These are phyloP conservation scores for Otatea glauca DNA, from an alignment of 176 grass and related monocot species.

Conservation along the genomic window DNA sequence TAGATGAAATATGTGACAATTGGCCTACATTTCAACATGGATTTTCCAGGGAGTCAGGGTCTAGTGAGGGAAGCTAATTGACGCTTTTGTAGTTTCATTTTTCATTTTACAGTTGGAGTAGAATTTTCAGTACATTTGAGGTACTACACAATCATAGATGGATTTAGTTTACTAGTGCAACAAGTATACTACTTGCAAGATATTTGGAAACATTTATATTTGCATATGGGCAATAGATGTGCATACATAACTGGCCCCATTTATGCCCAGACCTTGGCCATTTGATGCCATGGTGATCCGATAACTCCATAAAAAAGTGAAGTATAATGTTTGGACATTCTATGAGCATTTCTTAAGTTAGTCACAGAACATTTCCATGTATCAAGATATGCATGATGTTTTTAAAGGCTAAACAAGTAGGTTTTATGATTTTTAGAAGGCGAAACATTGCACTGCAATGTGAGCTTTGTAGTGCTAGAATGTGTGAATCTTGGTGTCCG, in stretches of 20 bases:
- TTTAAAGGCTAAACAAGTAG: no score
- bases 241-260: background rate
- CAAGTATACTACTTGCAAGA: background rate
- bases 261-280: background rate
- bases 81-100: background rate
- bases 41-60: background rate
- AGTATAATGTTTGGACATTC: no score
- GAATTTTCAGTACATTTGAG: background rate
- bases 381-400: no score
- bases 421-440: no score
- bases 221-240: background rate
- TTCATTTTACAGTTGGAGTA: background rate
- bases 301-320: no score
- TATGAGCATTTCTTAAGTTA: no score
- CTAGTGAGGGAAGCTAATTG: background rate
- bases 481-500: no score
- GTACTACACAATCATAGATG: background rate
- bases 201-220: background rate
- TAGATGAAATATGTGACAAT: conserved; percentile 5
- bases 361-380: no score
- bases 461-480: no score
- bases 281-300: no score
- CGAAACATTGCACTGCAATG: no score
- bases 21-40: background rate
- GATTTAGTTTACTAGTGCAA: background rate